Base-by-base conservation (phyloP, 1,139 yeast species). In the Yamadazyma spencermartinsiae region DNA sequence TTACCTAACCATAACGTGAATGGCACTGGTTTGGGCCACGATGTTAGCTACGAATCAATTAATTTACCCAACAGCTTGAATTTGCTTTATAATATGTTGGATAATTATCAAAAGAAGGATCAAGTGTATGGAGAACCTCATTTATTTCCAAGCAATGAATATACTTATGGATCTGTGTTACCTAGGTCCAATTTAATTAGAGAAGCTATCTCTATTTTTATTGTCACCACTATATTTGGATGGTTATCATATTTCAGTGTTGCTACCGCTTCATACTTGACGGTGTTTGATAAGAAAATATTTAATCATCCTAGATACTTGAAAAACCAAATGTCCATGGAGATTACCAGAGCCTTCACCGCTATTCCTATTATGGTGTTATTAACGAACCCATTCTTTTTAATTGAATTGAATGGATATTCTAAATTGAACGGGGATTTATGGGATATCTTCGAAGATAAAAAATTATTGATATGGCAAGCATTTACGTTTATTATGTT, bases 301-400 rank as follows among this genome's bases (percentile, higher is more conserved):
- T 88, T 92, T 74, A 86, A 92, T 65, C 98, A 92, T 60, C 98
- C 98, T 43, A 79, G 96, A 60, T 92, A 87, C 64, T 76, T 92
- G 65, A 92, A 92, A 62, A 90, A 92, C 65, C 98, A 92, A 67
- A 80, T 92, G 76, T 64, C 76, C 6, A 67, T 87, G 60, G 98
- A 92, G 60, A 85, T 92, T 49, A 66, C 74, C 45, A 83, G 82
- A 56, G 96, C 97, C 1, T 50, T 78, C 41, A 65, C 82, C 14
- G 83, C 98, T 14, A 89, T 92, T 50, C 98, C 98, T 21, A 56
- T 72, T 26, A 92, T 92, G 98, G 94, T 94, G 15, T 46, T 78
- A 31, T 71, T 87, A 50, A 92, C 98, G 0, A 76, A 82, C 15
- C 97, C 98, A 25, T 92, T 95, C 82, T 90, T 94, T 58, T 56